Base-by-base conservation (phyloP, 2,329 filamentous ascomycete genomes). In the Ascochyta viciae-villosae region DNA sequence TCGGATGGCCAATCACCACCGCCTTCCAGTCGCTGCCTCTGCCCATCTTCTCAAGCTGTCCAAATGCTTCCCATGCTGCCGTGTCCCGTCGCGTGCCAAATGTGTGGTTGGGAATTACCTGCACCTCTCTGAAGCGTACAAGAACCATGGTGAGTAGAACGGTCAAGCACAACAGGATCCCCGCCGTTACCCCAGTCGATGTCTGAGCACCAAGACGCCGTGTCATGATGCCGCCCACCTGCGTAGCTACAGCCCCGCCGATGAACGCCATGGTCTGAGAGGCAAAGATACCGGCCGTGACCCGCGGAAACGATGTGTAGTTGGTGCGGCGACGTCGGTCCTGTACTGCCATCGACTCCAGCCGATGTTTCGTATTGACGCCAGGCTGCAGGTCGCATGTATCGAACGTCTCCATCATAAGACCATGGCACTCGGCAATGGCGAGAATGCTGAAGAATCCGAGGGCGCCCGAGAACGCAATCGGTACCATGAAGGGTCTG, bases 361-460 rank as follows among this genome's bases (percentile, higher is more conserved):
- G 66, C 0, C 80, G 75, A 63, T 82, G 80, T 24, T 66, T 71
- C 26, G 77, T 80, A 52, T 83, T 89, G 80, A 89, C 88, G 10
- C 88, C 87, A 2, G 88, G 86, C 63, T 90, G 89, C 4, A 93
- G 80, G 72, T 93, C 90, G 37, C 88, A 91, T n/a, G 87, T 90
- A 71, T 93, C 90, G 72, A 89, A 93, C 0, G 87, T 88, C 69
- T 92, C 89, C 89, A 93, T 92, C 70, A 92, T 83, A 29, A 93
- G 77, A 0, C 89, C 89, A 61, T 89, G 85, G 73, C 89, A 92
- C 74, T 93, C 90, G 2, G 89, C 85, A 41, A 91, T 87, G 1
- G 89, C 89, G 9, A 94, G 82, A 47, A 87, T 88, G 1, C 87
- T 89, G 5, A 92, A 77, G 64, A 91, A 91, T 0, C 88, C 89